These are phyloP conservation scores for Fragilaria crotonensis DNA, from an alignment of 108 stramenopile genomes.

Conservation along the genomic window DNA sequence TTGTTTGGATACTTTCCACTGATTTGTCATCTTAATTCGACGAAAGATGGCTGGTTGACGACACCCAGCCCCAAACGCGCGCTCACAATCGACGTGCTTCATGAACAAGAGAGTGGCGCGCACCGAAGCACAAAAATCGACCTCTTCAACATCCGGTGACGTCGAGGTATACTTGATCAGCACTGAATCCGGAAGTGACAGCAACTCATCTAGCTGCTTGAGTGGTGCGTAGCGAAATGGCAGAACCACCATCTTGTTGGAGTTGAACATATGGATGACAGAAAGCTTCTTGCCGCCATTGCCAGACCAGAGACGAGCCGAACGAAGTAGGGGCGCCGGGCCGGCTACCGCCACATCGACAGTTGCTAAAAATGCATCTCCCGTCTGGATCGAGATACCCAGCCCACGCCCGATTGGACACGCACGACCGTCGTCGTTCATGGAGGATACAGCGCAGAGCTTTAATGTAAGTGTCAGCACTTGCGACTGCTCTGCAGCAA, in stretches of 20 bases:
- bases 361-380: slow-evolving; percentile 54
- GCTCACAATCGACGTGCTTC: background rate
- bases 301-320: slow-evolving; percentile 49
- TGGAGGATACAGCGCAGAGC: slow-evolving; percentile 51
- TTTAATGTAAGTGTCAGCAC: slow-evolving; percentile 47
- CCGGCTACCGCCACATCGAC: slow-evolving; percentile 28
- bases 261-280: slow-evolving; percentile 31
- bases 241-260: slow-evolving; percentile 26
- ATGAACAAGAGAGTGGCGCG: slow-evolving; percentile 27
- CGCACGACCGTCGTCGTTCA: slow-evolving; percentile 42
- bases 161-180: slow-evolving; percentile 59
- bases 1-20: background rate
- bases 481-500: slow-evolving; percentile 29
- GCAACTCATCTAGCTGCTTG: slow-evolving; percentile 27
- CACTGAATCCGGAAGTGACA: slow-evolving; percentile 43
- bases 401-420: slow-evolving; percentile 71
- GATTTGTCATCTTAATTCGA: background rate
- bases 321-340: slow-evolving; percentile 43
- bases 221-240: slow-evolving; percentile 45
- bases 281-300: slow-evolving; percentile 14
- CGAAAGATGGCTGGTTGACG: background rate
- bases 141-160: slow-evolving; percentile 66
- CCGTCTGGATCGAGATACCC: slow-evolving; percentile 39
- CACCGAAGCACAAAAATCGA: slow-evolving; percentile 49
- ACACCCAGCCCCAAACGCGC: background rate